These are phyloP conservation scores for Miscanthus lutarioriparius DNA, from an alignment of 176 grass and related monocot species.

Conservation along the genomic window DNA sequence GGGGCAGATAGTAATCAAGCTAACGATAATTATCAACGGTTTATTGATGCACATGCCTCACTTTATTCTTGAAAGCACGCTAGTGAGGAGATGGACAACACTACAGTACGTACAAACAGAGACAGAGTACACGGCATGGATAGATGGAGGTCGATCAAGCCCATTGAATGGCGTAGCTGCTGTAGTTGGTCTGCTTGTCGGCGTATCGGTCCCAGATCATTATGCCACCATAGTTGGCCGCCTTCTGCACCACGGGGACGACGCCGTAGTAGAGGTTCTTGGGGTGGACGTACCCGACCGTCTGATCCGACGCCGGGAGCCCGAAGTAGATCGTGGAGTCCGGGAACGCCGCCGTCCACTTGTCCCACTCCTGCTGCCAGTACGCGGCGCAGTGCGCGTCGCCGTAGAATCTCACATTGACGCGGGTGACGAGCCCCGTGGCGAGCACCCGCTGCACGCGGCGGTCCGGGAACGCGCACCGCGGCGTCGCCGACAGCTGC, in stretches of 20 bases:
- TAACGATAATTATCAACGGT: too few species aligned
- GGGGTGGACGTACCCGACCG: constrained; percentile 13
- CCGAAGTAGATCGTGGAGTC: background rate
- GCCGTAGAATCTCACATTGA: constrained; percentile 27
- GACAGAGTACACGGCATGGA: background rate
- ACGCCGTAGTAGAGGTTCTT: constrained; percentile 37
- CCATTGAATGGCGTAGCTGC: background rate
- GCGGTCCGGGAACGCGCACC: too few species aligned
- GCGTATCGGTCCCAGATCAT: constrained; percentile 29
- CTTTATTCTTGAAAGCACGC: too few species aligned
- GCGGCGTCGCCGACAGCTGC: constrained; percentile 21
- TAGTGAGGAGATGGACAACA: background rate
- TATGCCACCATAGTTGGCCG: constrained; percentile 20
- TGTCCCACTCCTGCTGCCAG: constrained; percentile 36
- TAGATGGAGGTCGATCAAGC: background rate
- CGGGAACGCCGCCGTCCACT: constrained; percentile 27
- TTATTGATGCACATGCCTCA: too few species aligned
- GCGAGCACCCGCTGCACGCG: background rate
- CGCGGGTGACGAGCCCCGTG: background rate
- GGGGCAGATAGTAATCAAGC: too few species aligned
- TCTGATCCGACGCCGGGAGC: constrained; percentile 28
- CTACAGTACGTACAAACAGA: background rate
- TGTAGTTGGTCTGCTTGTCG: constrained; percentile 30
- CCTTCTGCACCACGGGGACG: constrained; percentile 7
- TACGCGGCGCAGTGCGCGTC: background rate